Evolutionary conservation across 2,329 filamentous ascomycete genomes (phyloP), one percentile per base, ranked within the genome.

Genomic region (Huntiella moniliformis): DNA sequence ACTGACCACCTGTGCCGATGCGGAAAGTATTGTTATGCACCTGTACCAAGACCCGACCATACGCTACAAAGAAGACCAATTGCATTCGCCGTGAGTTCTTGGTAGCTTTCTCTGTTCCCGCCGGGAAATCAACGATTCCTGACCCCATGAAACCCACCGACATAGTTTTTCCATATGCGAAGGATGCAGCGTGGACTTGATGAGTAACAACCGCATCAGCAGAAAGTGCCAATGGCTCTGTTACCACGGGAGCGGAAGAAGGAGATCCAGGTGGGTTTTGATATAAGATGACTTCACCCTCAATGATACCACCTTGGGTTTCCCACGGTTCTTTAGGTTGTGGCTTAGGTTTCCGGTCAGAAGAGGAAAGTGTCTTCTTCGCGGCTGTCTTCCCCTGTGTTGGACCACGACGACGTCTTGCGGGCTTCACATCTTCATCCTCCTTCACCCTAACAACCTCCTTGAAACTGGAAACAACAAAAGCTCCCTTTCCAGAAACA

Each of bases 11-110:
- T 54, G 82, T 85, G 34, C 79, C 77, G 52, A 94, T 86, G 47
- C 80, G 77, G 58, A 98, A 96, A 51, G 70, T 67, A 17, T 73
- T 80, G 52, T 82, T 74, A 52, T 81, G 76, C 41, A 93, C 73
- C 22, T 76, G 81, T 15, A 94, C 87, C 52, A 77, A 68, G 15
- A 95, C 85, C 52, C 81, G 77, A 16, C 91, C 91, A 38, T 74
- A 72, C 54, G 85, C 79, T 28, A 98, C 81, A 55, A 93, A 95
- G 61, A 96, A 96, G 1, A 82, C 79, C 80, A 98, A 91, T 58
- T 95, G 86, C 84, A 95, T 96, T 64, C 82, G 87, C 51, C 88
- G 73, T 33, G 82, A 82, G 61, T 95, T 96, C 69, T 96, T 96
- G 42, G 79, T 74, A 54, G 79, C 76, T 67, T 98, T 98, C 57